Evolutionary conservation across 305 asterid species (phyloP).

Genomic region (Fraxinus angustifolia): DNA sequence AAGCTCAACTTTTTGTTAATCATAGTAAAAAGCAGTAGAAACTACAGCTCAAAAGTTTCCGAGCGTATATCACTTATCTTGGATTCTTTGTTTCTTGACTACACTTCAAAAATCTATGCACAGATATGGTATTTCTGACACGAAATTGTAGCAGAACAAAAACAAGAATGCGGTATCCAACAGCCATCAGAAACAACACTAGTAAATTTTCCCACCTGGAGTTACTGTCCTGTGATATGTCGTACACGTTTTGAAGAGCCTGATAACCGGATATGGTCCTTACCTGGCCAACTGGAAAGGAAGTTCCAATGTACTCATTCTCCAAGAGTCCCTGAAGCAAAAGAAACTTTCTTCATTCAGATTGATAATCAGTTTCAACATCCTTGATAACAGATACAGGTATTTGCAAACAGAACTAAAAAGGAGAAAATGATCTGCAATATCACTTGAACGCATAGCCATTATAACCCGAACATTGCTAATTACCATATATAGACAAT

Average conservation of each 20-base stretch:
- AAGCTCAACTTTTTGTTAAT: not conserved
- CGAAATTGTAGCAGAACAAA: slow-evolving; percentile 53
- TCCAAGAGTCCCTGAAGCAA: slow-evolving; percentile 84
- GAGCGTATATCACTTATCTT: slow-evolving; percentile 30
- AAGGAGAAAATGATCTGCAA: not conserved
- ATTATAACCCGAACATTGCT: not conserved
- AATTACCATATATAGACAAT: not conserved
- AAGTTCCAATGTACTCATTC: slow-evolving; percentile 73
- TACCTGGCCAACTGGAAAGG: slow-evolving; percentile 89
- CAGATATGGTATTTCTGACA: slow-evolving; percentile 42
- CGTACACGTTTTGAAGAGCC: slow-evolving; percentile 65
- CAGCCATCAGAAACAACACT: slow-evolving; percentile 68
- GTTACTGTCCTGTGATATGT: slow-evolving; percentile 51
- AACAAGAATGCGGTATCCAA: slow-evolving; percentile 61
- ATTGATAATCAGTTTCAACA: not conserved
- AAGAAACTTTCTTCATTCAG: not conserved
- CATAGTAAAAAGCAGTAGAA: not conserved
- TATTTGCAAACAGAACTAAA: not conserved
- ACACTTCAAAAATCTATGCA: slow-evolving; percentile 40
- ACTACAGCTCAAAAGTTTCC: not conserved
- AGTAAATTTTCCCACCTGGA: slow-evolving; percentile 84
- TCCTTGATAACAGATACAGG: not conserved
- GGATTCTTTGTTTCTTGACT: slow-evolving; percentile 42
- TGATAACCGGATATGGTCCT: slow-evolving; percentile 81
- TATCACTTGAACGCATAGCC: not conserved